Evolutionary conservation across 1,139 yeast genomes (phyloP), one percentile per base, ranked within the genome.

Genomic region (Tardiomyces depauwii): DNA sequence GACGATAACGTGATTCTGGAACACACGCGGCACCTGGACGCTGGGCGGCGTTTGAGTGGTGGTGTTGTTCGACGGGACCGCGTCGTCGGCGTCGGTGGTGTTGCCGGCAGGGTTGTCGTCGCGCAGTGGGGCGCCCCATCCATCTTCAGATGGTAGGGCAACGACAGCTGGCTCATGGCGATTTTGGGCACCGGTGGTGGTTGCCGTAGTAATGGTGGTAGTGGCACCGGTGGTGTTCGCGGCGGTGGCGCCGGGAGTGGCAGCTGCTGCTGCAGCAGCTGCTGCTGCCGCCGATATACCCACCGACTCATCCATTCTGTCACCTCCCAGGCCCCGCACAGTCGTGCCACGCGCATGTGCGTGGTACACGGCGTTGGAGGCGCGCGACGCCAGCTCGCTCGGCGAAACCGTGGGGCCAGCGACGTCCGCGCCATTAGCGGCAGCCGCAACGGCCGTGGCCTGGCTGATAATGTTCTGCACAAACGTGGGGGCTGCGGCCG

Each of bases 1-100:
- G 11, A 87, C 76, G 16, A 88, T 75, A 21, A 82, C 80, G 1
- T 95, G 94, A 48, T 81, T 77, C 30, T 80, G 73, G 59, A 86
- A 85, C 44, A 70, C 72, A 50, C 95, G 71, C 42, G 47, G 43
- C 33, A 30, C 36, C 16, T 30, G 36, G 10, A 30, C 36, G 36
- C 36, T 30, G 16, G 36, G 36, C 16, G 36, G 36, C 16, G 36
- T 11, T 11, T 30, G 36, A 3, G 36, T 30, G 5, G 36, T 11
- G 3, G 36, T 10, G 16, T 30, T 30, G 36, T 30, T 30, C 10
- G 36, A 30, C 36, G 36, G n/a, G 36, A 30, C 16, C 7, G 25
- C 25, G 3, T 30, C 36, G 36, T 30, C 36, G 36, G 10, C 16
- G 16, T 30, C 36, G 16, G 16, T 11, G 11, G 16, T 14, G 36